phyloP scores from a whole-genome alignment of 352 stramenopile genomes.

The Phytophthora ohioensis region DNA sequence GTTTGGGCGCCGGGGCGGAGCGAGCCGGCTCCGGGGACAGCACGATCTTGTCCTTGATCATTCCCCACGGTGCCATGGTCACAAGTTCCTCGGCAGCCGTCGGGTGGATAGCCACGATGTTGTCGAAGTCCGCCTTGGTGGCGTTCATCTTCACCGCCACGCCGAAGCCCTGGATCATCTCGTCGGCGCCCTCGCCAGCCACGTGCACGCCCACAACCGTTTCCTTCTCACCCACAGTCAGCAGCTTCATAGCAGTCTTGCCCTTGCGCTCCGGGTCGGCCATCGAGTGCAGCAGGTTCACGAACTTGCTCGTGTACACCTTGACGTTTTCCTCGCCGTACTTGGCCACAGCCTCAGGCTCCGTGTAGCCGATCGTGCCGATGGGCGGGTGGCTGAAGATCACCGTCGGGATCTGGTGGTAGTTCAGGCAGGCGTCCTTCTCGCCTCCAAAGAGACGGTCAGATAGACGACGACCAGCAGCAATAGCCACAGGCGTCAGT shows the following conservation, averaged over 20 bases:
- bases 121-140: slow-evolving; percentile 97
- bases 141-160: slow-evolving; percentile 98
- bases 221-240: slow-evolving; percentile 87
- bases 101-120: slow-evolving; percentile 95
- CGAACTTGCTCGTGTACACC: slow-evolving; percentile 96
- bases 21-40: slow-evolving; percentile 55
- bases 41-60: slow-evolving; percentile 83
- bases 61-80: slow-evolving; percentile 92
- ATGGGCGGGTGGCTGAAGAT: slow-evolving; percentile 98
- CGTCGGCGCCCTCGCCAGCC: slow-evolving; percentile 93
- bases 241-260: slow-evolving; percentile 95
- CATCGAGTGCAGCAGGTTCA: slow-evolving; percentile 96
- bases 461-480: slow-evolving; percentile 87
- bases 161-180: slow-evolving; percentile 98
- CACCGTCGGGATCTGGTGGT: slow-evolving; percentile 96
- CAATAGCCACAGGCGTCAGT: slow-evolving; percentile 92
- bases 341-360: slow-evolving; percentile 92
- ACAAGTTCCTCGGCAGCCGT: slow-evolving; percentile 97
- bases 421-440: slow-evolving; percentile 79
- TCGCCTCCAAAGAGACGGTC: slow-evolving; percentile 93
- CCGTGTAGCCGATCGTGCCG: slow-evolving; percentile 95
- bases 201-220: slow-evolving; percentile 97
- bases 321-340: slow-evolving; percentile 96
- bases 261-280: slow-evolving; percentile 91
- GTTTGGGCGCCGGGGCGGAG: slow-evolving; percentile 36